phyloP scores from a whole-genome alignment of 1,284 basidiomycete genomes.

The Ceratobasidium sp. region DNA sequence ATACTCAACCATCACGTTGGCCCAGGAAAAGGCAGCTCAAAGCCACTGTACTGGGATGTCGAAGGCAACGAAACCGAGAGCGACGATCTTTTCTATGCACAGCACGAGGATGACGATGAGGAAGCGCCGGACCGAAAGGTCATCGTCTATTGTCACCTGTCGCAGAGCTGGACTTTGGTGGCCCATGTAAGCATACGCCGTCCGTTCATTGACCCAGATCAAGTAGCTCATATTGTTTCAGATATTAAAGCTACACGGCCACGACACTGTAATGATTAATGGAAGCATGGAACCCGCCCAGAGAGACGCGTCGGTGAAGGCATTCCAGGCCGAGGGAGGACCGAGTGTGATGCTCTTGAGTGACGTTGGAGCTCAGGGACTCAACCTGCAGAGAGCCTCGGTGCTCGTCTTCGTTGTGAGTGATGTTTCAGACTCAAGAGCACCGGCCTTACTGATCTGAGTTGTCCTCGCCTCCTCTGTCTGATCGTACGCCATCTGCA shows the following conservation, averaged over 20 bases:
- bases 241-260: not conserved
- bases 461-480: not conserved
- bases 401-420: not conserved
- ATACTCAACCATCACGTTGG: not conserved
- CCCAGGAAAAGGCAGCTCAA: not conserved
- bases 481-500: not conserved
- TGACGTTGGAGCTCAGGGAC: not conserved
- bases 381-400: constrained; percentile 2
- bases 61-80: not conserved
- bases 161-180: no score
- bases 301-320: not conserved
- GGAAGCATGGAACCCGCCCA: not conserved
- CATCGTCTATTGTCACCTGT: not conserved
- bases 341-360: not conserved
- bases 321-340: not conserved
- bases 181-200: no score
- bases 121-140: not conserved
- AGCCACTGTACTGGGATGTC: not conserved
- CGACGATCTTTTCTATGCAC: not conserved
- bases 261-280: not conserved
- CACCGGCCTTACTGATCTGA: not conserved
- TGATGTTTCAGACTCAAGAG: no score
- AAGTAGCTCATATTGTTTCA: no score
- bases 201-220: no score
- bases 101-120: not conserved